Conservation (phyloP, 1,284 basidiomycete genomes). For the Microbotryomycetes sp. region DNA sequence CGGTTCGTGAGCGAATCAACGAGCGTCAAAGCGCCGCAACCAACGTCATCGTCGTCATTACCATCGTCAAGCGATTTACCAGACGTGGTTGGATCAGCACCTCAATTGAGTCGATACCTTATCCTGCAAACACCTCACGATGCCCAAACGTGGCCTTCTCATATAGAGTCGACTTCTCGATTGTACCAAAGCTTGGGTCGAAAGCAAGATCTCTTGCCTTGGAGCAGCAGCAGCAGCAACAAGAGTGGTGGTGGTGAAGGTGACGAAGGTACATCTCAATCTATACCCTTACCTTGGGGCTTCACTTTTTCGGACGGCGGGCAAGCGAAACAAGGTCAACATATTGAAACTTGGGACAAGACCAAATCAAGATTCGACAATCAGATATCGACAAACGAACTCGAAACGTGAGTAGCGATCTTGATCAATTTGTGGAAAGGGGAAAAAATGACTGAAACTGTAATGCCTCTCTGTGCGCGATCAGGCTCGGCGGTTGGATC, state of each 20-base stretch:
- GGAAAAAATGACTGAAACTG: too few species aligned
- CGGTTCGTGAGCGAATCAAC: too few species aligned
- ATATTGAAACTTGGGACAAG: slow-evolving; percentile 12
- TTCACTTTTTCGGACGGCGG: slow-evolving; percentile 8
- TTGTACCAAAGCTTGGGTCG: slow-evolving; percentile 18
- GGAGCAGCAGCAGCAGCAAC: slow-evolving; percentile 5
- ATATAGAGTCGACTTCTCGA: slow-evolving; percentile 24
- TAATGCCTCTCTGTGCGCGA: too few species aligned
- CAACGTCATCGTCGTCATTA: too few species aligned
- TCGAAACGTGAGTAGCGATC: too few species aligned
- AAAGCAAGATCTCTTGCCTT: background rate
- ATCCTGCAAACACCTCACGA: slow-evolving; percentile 13
- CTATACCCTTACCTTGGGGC: slow-evolving; percentile 6
- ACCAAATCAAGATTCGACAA: slow-evolving; percentile 9
- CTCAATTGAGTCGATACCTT: background rate
- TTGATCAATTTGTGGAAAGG: too few species aligned
- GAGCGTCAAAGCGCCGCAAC: too few species aligned
- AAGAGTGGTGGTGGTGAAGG: background rate
- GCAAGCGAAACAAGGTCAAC: background rate
- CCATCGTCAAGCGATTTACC: too few species aligned
- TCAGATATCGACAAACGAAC: too few species aligned
- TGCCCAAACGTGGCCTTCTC: slow-evolving; percentile 22
- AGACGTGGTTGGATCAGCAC: background rate
- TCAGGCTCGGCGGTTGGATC: background rate
- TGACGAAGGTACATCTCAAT: background rate